Evolutionary conservation across 441 rosid species (phyloP).

Genomic region (Adansonia madagascariensis): DNA sequence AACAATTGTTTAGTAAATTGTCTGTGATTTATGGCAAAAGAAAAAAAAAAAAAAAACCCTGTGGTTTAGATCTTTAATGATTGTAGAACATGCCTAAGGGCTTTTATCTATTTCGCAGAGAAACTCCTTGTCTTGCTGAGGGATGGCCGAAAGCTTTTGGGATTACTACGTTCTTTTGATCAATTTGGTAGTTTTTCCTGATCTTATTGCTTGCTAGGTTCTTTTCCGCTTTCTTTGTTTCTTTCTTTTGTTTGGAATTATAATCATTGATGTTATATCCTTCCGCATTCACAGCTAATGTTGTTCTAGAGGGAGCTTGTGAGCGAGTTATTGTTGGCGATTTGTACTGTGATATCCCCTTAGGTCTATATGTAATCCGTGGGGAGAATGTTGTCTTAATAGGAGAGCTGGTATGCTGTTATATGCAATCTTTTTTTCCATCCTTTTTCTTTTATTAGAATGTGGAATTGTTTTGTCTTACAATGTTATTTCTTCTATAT

Average conservation of each 20-base stretch:
- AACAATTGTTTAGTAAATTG: not conserved
- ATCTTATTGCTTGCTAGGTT: conserved; percentile 11
- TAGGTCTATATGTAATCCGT: conserved; percentile 73
- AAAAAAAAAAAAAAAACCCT: not conserved
- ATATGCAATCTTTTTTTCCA: not conserved
- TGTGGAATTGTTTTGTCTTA: not conserved
- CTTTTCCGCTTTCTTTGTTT: too few relatives aligned
- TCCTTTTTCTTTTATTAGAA: not conserved
- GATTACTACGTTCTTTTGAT: conserved; percentile 73
- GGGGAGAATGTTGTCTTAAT: conserved; percentile 81
- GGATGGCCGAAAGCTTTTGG: conserved; percentile 76
- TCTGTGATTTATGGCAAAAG: not conserved
- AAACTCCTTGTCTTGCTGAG: conserved; percentile 73
- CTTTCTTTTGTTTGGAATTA: not conserved
- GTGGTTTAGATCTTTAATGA: not conserved
- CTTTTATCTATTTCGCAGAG: conserved; percentile 41
- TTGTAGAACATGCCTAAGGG: not conserved
- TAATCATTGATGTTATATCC: conserved; percentile 19
- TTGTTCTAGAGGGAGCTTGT: conserved; percentile 71
- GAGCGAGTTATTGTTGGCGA: conserved; percentile 73
- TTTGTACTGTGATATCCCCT: conserved; percentile 69
- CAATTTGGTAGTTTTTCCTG: conserved; percentile 55
- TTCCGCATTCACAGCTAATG: conserved; percentile 55
- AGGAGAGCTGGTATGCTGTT: conserved; percentile 53
- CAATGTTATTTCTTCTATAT: not conserved